Base-by-base conservation (phyloP, 768 basidiomycete species). In the Termitomyces eurrhizus region DNA sequence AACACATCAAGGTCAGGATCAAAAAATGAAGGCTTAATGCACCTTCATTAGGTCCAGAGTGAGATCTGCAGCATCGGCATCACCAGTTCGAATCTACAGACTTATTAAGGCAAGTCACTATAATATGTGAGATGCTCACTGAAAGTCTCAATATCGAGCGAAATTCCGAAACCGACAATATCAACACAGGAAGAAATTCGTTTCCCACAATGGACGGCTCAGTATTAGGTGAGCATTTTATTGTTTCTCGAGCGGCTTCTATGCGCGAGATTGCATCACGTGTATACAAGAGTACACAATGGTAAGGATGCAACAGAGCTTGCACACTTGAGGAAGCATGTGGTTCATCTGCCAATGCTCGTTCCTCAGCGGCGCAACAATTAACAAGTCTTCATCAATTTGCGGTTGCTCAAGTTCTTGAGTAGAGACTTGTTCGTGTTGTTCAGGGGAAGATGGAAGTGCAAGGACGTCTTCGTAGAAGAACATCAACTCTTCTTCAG, bases 21-120 rank as follows among this genome's bases (percentile, higher is more conserved):
- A 14, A 16, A 37, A 36, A 13, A 26, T 21, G 5, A 58, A 11
- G 39, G 2, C 36, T 8, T 4, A 52, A 60, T 66, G 9, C 59
- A 81, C 81, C 75, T 77, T 80, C 81, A 89, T 87, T 1, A 91
- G 71, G 18, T 76, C 70, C 8, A 92, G 67, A 2, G 79, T 74
- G 2, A 67, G 65, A 63, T 86, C 80, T 1, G 83, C 86, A 0
- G 81, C 78, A 29, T 72, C 66, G 0, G 65, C 65, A 63, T 92
- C 89, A 3, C 73, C 67, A 21, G 74, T 70, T 18, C 74, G 67
- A 24, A 85, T 67, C 88, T 90, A 63, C 0, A 52, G 13, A 46
- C 44, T 49, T 36, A 58, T 66, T 11, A 67, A 51, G 44, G 37
- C 52, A 42, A 45, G 52, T 8, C 7, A 5, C 24, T 49, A 12